phyloP scores from a whole-genome alignment of 2,329 filamentous ascomycete genomes.

The Aspergillus ochraceoroseus region DNA sequence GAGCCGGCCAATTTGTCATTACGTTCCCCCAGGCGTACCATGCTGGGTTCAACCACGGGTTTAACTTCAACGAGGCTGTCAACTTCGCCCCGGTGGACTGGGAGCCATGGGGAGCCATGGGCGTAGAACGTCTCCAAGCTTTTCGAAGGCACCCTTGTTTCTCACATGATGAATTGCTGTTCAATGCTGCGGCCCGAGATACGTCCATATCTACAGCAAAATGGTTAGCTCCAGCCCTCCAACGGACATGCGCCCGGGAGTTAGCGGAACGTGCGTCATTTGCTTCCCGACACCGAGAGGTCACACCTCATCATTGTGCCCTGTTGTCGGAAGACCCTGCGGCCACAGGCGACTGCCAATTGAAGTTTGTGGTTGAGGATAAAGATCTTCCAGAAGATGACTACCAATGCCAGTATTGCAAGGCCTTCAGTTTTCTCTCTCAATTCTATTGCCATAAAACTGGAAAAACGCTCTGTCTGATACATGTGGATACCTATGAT shows the following conservation, averaged over 20 bases:
- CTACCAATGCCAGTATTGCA: constrained; percentile 87
- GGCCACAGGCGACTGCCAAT: constrained; percentile 48
- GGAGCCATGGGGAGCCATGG: constrained; percentile 84
- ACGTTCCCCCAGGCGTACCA: constrained; percentile 97
- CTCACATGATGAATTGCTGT: constrained; percentile 89
- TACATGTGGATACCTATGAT: constrained; percentile 72
- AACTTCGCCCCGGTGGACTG: constrained; percentile 95
- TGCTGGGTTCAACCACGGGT: constrained; percentile 95
- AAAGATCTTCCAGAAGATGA: constrained; percentile 82
- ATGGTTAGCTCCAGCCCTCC: constrained; percentile 85
- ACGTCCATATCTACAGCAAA: constrained; percentile 84
- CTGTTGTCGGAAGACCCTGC: constrained; percentile 48
- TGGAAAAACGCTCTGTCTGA: constrained; percentile 74
- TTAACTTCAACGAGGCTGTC: constrained; percentile 98
- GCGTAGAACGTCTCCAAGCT: constrained; percentile 77
- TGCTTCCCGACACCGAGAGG: constrained; percentile 58
- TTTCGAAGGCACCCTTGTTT: constrained; percentile 94
- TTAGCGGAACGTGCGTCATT: constrained; percentile 63
- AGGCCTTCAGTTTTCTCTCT: constrained; percentile 84
- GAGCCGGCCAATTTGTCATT: constrained; percentile 91
- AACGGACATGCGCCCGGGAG: constrained; percentile 72
- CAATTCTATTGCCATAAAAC: constrained; percentile 79
- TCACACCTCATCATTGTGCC: constrained; percentile 52
- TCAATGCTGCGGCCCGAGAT: constrained; percentile 80
- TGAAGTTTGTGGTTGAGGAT: constrained; percentile 63